Conservation (phyloP, 108 stramenopile genomes). For the Conticribra weissflogii region DNA sequence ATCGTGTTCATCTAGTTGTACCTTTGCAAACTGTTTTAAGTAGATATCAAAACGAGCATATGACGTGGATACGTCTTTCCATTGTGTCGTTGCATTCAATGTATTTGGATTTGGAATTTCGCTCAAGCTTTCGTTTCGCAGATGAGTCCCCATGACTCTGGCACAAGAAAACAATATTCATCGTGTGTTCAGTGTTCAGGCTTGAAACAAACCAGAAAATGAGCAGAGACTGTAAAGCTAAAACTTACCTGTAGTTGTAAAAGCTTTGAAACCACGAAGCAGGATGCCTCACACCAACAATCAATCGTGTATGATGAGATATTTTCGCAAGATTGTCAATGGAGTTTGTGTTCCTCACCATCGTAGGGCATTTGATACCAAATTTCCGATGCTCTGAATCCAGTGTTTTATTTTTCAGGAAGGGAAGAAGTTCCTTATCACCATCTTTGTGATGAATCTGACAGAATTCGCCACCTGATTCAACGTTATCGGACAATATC, state of each 20-base stretch:
- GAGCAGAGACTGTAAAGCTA: background rate
- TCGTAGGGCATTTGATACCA: constrained; percentile 38
- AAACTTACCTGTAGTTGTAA: constrained; percentile 38
- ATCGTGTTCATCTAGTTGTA: constrained; percentile 24
- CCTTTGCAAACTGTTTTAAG: constrained; percentile 31
- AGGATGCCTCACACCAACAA: constrained; percentile 61
- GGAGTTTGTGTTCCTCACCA: constrained; percentile 22
- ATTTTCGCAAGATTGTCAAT: constrained; percentile 35
- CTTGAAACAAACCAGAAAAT: background rate
- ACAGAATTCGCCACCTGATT: background rate
- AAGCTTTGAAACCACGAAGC: constrained; percentile 39
- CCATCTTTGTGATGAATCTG: constrained; percentile 9
- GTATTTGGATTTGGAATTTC: constrained; percentile 16
- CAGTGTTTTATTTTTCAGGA: constrained; percentile 5
- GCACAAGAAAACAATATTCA: background rate
- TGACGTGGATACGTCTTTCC: constrained; percentile 20
- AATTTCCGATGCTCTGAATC: constrained; percentile 7
- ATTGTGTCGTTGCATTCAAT: constrained; percentile 13
- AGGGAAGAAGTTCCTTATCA: constrained; percentile 1
- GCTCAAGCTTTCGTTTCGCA: background rate
- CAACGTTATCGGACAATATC: background rate
- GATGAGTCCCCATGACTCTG: background rate
- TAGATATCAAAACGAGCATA: constrained; percentile 17
- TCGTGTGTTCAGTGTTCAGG: background rate
- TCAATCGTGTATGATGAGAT: constrained; percentile 28